These are phyloP conservation scores for Carex kokanica DNA, from an alignment of 176 grass and related monocot genomes.

Conservation along the genomic window DNA sequence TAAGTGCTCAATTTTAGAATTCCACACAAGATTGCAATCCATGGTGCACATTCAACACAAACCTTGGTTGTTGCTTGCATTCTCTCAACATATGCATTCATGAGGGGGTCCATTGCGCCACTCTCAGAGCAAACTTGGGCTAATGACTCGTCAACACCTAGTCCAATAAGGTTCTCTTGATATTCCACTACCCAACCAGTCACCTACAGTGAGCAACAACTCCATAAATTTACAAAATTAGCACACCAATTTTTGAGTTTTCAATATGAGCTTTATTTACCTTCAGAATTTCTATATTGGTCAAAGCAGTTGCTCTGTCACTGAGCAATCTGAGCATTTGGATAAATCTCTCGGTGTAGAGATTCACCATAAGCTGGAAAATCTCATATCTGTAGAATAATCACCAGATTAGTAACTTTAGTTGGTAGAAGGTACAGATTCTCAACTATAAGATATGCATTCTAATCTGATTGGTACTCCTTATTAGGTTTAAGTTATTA, in stretches of 20 bases:
- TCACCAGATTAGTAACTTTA: slow-evolving; percentile 22
- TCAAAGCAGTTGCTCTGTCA: slow-evolving; percentile 91
- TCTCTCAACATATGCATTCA: slow-evolving; percentile 98
- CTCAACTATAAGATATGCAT: slow-evolving; percentile 6
- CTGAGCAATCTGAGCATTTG: slow-evolving; percentile 97
- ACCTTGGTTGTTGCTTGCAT: slow-evolving; percentile 99
- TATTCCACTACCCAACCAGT: slow-evolving; percentile 99
- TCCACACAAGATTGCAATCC: neutral
- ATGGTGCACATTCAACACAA: slow-evolving; percentile 11
- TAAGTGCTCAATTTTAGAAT: neutral
- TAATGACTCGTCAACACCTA: slow-evolving; percentile 93
- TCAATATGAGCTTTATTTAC: slow-evolving; percentile 31
- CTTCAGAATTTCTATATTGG: slow-evolving; percentile 98
- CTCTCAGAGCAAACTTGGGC: slow-evolving; percentile 99
- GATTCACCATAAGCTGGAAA: slow-evolving; percentile 98
- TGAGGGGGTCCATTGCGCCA: slow-evolving; percentile 97
- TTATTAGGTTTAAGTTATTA: neutral
- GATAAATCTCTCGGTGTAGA: slow-evolving; percentile 91
- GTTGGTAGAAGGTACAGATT: slow-evolving; percentile 18
- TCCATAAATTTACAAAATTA: slow-evolving; percentile 34
- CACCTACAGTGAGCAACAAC: slow-evolving; percentile 48
- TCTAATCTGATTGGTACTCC: neutral
- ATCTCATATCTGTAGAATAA: slow-evolving; percentile 85
- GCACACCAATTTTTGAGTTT: neutral
- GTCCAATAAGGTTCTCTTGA: slow-evolving; percentile 94